Percentiles rank a stretch among this genome's conserved stretches.
phyloP scores from a whole-genome alignment of 495 filamentous ascomycete species.

The Articulospora tetracladia region DNA sequence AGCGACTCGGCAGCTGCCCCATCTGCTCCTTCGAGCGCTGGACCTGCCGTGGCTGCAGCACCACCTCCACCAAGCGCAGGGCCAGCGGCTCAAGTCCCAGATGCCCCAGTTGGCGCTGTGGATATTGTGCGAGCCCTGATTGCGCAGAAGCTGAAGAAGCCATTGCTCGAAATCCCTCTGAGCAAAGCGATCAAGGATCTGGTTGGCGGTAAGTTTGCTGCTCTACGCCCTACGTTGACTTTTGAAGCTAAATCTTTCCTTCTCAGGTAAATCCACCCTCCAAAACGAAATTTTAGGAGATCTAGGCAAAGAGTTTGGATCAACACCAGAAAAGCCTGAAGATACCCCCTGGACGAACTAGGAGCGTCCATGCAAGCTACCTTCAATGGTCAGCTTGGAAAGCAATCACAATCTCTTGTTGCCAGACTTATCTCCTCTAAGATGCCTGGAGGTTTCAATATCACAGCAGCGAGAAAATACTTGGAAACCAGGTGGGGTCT shows the following conservation, averaged over 20 bases:
- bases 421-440: slow-evolving; percentile 95
- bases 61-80: slow-evolving; percentile 68
- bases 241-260: neutral
- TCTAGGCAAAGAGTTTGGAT: slow-evolving; percentile 96
- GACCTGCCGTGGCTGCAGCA: slow-evolving; percentile 51
- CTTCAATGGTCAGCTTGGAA: slow-evolving; percentile 96
- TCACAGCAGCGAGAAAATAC: slow-evolving; percentile 90
- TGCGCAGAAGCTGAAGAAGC: slow-evolving; percentile 99
- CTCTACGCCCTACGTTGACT: slow-evolving; percentile 16
- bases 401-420: slow-evolving; percentile 91
- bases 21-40: slow-evolving; percentile 46
- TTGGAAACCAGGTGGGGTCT: slow-evolving; percentile 93
- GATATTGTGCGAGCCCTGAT: slow-evolving; percentile 88
- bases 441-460: slow-evolving; percentile 99
- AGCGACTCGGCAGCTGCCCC: slow-evolving; percentile 38
- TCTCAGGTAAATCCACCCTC: slow-evolving; percentile 87
- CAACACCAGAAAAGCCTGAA: slow-evolving; percentile 97
- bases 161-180: slow-evolving; percentile 80
- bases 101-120: slow-evolving; percentile 79
- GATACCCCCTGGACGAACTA: slow-evolving; percentile 94
- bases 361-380: slow-evolving; percentile 95
- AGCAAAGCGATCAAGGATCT: slow-evolving; percentile 98
- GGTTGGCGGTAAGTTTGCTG: slow-evolving; percentile 75
- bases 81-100: slow-evolving; percentile 83
- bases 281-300: slow-evolving; percentile 96